These are phyloP conservation scores for Aspergillus sclerotiicarbonarius DNA, from an alignment of 495 filamentous ascomycete genomes.

Conservation along the genomic window DNA sequence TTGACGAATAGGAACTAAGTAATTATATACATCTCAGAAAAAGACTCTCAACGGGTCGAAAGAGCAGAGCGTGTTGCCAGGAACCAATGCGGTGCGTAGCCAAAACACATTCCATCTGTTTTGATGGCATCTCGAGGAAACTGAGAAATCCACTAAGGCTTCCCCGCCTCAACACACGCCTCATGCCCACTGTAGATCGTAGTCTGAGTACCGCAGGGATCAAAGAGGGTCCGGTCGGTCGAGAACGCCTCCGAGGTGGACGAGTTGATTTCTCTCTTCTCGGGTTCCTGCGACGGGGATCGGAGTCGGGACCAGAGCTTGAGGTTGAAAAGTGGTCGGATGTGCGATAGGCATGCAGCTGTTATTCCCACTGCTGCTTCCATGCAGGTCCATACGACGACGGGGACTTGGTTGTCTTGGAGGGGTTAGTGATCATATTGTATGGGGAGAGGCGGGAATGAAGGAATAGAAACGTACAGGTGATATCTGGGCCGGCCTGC, in stretches of 20 bases:
- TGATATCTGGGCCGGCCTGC: conserved; percentile 24
- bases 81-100: too few species aligned
- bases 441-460: neutral
- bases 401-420: conserved; percentile 28
- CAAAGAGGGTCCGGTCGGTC: neutral
- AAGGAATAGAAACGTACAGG: conserved; percentile 14
- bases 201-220: neutral
- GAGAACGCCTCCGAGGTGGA: neutral
- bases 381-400: conserved; percentile 35
- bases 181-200: too few species aligned
- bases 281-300: neutral
- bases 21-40: too few species aligned
- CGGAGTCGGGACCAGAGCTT: neutral
- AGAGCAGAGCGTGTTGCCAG: too few species aligned
- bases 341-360: conserved; percentile 28
- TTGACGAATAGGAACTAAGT: too few species aligned
- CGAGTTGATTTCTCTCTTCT: neutral
- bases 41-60: too few species aligned
- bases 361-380: conserved; percentile 33
- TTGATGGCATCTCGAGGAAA: too few species aligned
- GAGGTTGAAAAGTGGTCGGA: conserved; percentile 27
- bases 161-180: too few species aligned
- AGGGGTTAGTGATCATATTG: neutral
- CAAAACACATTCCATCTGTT: too few species aligned
- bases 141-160: too few species aligned